Base-by-base conservation (phyloP, 2,329 filamentous ascomycete species). In the Aureobasidium sp. region DNA sequence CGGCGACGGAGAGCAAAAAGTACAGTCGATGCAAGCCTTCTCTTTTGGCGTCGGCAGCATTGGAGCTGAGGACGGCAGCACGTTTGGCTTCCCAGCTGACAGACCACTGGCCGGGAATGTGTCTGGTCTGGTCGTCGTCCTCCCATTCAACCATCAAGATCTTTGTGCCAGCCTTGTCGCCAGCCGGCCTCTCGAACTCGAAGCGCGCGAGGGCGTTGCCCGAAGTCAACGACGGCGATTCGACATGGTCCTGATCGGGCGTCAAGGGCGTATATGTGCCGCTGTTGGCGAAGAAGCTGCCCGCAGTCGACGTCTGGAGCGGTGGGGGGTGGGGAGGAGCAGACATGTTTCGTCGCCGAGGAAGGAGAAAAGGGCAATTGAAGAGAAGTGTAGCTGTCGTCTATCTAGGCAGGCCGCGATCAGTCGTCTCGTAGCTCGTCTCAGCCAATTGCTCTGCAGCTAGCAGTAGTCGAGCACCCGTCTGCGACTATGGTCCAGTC, bases 91-190 rank as follows among this genome's bases (percentile, higher is more conserved):
- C 85, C 91, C 91, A 96, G 1, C 85, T 87, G 22, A 96, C 86
- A 63, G 88, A 83, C 91, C 91, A 96, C 64, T 81, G 82, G 2
- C 80, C 82, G 0, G 70, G 71, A 17, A 79, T 66, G 12, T 75
- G 74, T 57, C 77, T 74, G 2, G 76, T 80, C 45, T 77, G 73
- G 63, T 81, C 77, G 66, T 83, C 82, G 58, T 87, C 84, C 71
- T 90, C 86, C 91, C 91, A 96, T 74, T 96, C 91, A 42, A 96
- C 87, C 90, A 96, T 94, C 68, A 96, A 78, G 65, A 96, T 87
- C 78, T 96, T 96, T 65, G 90, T 95, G 44, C 91, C 91, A 93
- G 94, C 65, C 89, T 90, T 90, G 66, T 91, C 87, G 69, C 90
- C 90, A 55, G 85, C 88, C 72, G 86, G 87, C 0, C 84, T 80